Percentiles rank a stretch among this genome's conserved stretches.
Conservation (phyloP, 2,329 filamentous ascomycete genomes). For the Ploettnerulaceae sp. region DNA sequence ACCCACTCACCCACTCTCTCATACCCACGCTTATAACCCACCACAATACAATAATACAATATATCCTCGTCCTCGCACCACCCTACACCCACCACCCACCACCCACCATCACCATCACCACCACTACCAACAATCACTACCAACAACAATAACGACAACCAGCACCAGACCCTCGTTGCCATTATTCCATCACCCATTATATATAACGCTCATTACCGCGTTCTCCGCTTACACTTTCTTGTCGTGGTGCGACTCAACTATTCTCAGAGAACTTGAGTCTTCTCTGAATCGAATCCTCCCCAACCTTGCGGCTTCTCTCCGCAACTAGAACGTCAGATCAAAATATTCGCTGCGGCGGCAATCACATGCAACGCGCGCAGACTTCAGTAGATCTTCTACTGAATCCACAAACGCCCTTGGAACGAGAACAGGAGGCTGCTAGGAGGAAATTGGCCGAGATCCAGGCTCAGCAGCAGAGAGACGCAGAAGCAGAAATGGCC, state of each 20-base stretch:
- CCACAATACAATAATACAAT: background rate
- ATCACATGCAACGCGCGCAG: constrained; percentile 72
- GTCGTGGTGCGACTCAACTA: no score
- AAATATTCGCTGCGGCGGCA: constrained; percentile 38
- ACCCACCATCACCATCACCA: background rate
- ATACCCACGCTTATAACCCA: background rate
- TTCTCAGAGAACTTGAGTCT: no score
- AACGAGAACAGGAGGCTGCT: constrained; percentile 33
- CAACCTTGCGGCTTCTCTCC: no score
- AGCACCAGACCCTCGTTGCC: no score
- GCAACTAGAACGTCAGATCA: no score
- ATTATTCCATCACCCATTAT: no score
- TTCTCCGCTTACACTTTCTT: no score
- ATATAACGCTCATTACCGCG: no score
- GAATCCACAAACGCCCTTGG: constrained; percentile 50
- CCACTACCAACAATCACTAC: no score
- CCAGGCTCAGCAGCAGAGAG: constrained; percentile 31
- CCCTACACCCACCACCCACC: background rate
- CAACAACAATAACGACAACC: no score
- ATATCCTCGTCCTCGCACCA: background rate
- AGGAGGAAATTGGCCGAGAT: constrained; percentile 31
- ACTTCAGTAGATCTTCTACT: constrained; percentile 73
- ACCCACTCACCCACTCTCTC: no score
- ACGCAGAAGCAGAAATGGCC: constrained; percentile 46
- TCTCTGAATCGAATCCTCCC: no score